A percentile compares a stretch with the other conserved stretches of the same genome.
Evolutionary conservation across 495 filamentous ascomycete genomes (phyloP).

Genomic region (Penicillium riverlandense): DNA sequence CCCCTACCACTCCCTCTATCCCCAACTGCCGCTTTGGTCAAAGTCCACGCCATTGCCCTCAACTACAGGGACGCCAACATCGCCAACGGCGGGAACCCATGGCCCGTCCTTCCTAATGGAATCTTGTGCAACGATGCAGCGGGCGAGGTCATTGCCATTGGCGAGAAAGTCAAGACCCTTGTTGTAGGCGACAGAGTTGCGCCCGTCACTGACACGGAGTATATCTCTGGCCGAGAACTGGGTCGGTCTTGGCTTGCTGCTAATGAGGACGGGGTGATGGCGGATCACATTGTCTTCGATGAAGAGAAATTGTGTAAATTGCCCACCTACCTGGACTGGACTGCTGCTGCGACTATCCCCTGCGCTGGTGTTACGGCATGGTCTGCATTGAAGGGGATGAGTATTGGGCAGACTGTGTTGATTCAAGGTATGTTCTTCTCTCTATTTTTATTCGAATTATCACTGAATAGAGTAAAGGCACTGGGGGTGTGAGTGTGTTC

Average conservation of each 20-base stretch:
- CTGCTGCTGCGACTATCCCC: slow-evolving; percentile 20
- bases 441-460: neutral
- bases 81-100: slow-evolving; percentile 28
- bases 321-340: slow-evolving; percentile 24
- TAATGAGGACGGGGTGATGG: slow-evolving; percentile 31
- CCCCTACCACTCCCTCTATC: slow-evolving; percentile 9
- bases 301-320: slow-evolving; percentile 19
- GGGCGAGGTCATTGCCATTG: slow-evolving; percentile 27
- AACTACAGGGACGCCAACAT: slow-evolving; percentile 41
- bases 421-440: slow-evolving; percentile 23
- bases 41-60: slow-evolving; percentile 32
- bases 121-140: slow-evolving; percentile 30
- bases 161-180: slow-evolving; percentile 18
- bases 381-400: slow-evolving; percentile 23
- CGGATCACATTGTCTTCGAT: slow-evolving; percentile 27
- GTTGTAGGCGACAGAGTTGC: slow-evolving; percentile 22
- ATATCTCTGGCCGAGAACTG: slow-evolving; percentile 16
- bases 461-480: slow-evolving; percentile 12
- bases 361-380: slow-evolving; percentile 37
- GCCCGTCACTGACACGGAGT: slow-evolving; percentile 23
- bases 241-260: slow-evolving; percentile 24
- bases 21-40: slow-evolving; percentile 29
- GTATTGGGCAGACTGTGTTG: slow-evolving; percentile 29
- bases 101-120: slow-evolving; percentile 23
- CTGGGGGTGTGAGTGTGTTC: slow-evolving; percentile 28